Conservation (phyloP, 1,284 basidiomycete genomes). For the Boletus chippewaensis region DNA sequence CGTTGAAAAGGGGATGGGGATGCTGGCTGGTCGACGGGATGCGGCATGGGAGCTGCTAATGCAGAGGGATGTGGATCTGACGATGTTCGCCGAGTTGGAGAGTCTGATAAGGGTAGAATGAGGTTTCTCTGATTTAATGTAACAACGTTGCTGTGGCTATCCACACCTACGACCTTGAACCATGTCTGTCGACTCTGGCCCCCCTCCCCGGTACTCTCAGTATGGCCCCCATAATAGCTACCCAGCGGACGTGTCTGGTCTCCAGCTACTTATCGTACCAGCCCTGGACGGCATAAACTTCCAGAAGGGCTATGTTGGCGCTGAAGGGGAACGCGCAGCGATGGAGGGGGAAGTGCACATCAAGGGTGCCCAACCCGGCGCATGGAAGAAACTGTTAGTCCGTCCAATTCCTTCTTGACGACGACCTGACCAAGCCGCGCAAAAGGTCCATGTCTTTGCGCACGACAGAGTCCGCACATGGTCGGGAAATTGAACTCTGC, state of each 20-base stretch:
- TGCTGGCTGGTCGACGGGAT: slow-evolving; percentile 69
- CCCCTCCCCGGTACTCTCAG: slow-evolving; percentile 38
- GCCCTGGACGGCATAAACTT: slow-evolving; percentile 61
- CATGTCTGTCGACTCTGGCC: slow-evolving; percentile 30
- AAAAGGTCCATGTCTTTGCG: slow-evolving; percentile 57
- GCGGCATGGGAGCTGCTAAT: slow-evolving; percentile 63
- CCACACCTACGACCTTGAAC: slow-evolving; percentile 17
- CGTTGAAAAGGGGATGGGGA: slow-evolving; percentile 63
- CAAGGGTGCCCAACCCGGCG: slow-evolving; percentile 52
- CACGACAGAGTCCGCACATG: slow-evolving; percentile 57
- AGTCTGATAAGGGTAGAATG: slow-evolving; percentile 64
- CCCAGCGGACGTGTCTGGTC: slow-evolving; percentile 15
- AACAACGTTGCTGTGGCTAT: slow-evolving; percentile 2
- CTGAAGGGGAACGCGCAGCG: slow-evolving; percentile 69
- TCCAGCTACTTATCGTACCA: slow-evolving; percentile 64
- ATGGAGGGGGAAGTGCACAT: slow-evolving; percentile 79
- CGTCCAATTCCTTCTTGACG: slow-evolving; percentile 4
- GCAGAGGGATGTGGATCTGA: slow-evolving; percentile 59
- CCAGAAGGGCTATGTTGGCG: slow-evolving; percentile 74
- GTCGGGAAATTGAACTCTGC: slow-evolving; percentile 58
- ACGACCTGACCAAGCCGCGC: slow-evolving; percentile 8
- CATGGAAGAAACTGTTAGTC: slow-evolving; percentile 61
- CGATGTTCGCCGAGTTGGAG: slow-evolving; percentile 69
- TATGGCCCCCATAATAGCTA: slow-evolving; percentile 18
- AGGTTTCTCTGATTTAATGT: slow-evolving; percentile 1